These are phyloP conservation scores for Sclerotinia minor DNA, from an alignment of 2,329 filamentous ascomycete species.

Conservation along the genomic window DNA sequence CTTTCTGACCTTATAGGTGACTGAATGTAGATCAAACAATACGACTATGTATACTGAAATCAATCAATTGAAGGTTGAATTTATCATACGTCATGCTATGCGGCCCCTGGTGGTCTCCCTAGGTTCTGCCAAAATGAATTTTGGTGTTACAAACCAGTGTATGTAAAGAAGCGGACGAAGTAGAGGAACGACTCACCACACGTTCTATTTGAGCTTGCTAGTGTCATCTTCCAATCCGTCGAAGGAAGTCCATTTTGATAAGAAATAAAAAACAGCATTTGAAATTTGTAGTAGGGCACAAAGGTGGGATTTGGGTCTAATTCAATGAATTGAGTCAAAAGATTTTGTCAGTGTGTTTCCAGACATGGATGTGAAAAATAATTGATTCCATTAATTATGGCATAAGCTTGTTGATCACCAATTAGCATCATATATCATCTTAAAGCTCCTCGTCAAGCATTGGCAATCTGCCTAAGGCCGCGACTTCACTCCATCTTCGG, in stretches of 20 bases:
- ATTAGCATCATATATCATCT: not conserved
- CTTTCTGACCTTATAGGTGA: too few species aligned
- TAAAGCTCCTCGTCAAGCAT: not conserved
- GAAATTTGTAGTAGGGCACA: too few species aligned
- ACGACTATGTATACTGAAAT: too few species aligned
- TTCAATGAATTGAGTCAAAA: not conserved
- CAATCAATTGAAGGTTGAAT: too few species aligned
- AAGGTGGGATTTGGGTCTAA: not conserved
- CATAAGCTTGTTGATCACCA: not conserved
- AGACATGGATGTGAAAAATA: not conserved
- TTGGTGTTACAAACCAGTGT: too few species aligned
- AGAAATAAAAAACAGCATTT: not conserved
- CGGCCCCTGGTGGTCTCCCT: too few species aligned
- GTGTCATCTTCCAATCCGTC: not conserved
- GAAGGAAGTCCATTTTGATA: not conserved
- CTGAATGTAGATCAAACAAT: too few species aligned
- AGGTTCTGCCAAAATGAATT: too few species aligned
- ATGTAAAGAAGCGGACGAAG: too few species aligned
- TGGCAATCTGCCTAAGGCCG: not conserved
- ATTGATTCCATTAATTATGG: not conserved
- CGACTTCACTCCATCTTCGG: slow-evolving; percentile 30
- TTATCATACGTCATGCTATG: too few species aligned
- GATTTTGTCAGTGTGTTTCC: not conserved
- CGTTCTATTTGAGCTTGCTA: not conserved
- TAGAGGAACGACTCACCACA: not conserved